Evolutionary conservation across 2,329 filamentous ascomycete species (phyloP).

Genomic region (Fusarium aywerte): DNA sequence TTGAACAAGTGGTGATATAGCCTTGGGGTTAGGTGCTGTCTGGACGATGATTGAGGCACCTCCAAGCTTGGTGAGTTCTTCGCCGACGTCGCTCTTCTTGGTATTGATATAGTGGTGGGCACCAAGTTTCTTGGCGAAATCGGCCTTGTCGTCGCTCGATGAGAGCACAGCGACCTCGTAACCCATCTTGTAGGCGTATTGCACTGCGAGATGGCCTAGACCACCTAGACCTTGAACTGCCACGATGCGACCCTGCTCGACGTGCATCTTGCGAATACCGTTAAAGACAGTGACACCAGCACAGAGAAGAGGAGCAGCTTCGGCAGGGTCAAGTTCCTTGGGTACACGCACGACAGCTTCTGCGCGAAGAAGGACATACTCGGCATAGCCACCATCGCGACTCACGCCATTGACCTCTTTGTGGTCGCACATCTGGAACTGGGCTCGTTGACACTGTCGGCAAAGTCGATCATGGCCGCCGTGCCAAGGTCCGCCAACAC

Average conservation of each 20-base stretch:
- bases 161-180: constrained; percentile 77
- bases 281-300: constrained; percentile 74
- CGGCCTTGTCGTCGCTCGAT: constrained; percentile 72
- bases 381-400: constrained; percentile 73
- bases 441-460: constrained; percentile 68
- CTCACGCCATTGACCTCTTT: constrained; percentile 71
- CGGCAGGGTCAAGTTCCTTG: constrained; percentile 60
- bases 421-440: constrained; percentile 76
- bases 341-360: constrained; percentile 71
- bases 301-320: constrained; percentile 70
- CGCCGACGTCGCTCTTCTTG: constrained; percentile 59
- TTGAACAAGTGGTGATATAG: constrained; percentile 63
- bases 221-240: constrained; percentile 78
- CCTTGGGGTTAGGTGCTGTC: constrained; percentile 69
- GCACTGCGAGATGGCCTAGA: constrained; percentile 80
- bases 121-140: constrained; percentile 67
- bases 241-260: constrained; percentile 64
- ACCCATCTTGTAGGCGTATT: constrained; percentile 81
- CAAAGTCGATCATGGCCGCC: constrained; percentile 70
- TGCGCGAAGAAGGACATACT: constrained; percentile 69
- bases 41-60: constrained; percentile 71
- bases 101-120: constrained; percentile 62
- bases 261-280: constrained; percentile 63
- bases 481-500: constrained; percentile 65
- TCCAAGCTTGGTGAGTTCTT: constrained; percentile 65